A percentile compares a stretch with the other conserved stretches of the same genome.
Evolutionary conservation across 1,139 yeast species (phyloP).

Genomic region (Ogataea hybrid): DNA sequence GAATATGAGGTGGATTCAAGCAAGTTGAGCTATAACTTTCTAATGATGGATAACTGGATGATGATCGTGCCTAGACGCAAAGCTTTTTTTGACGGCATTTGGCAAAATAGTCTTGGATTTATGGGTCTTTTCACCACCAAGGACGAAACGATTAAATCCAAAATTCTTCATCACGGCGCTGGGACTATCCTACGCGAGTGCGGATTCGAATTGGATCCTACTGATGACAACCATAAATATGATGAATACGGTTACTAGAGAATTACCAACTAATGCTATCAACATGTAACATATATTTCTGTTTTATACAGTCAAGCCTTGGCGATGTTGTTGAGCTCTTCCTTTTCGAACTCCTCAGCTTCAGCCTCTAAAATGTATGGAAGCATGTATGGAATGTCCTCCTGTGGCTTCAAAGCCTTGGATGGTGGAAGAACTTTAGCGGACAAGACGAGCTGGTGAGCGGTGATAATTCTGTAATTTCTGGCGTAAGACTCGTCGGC

Average conservation of each 20-base stretch:
- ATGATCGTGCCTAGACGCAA: constrained; percentile 78
- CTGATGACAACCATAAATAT: constrained; percentile 40
- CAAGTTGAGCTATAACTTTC: constrained; percentile 66
- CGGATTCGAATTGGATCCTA: constrained; percentile 57
- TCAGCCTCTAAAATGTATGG: constrained; percentile 94
- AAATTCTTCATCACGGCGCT: constrained; percentile 45
- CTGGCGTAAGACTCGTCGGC: constrained; percentile 83
- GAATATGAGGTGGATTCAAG: constrained; percentile 38
- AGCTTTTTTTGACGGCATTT: constrained; percentile 47
- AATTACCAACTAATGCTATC: constrained; percentile 1
- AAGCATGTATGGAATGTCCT: constrained; percentile 80
- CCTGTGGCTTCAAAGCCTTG: constrained; percentile 76
- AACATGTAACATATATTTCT: constrained; percentile 5
- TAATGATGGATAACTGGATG: constrained; percentile 80
- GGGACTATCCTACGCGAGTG: constrained; percentile 50
- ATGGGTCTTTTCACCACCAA: constrained; percentile 79
- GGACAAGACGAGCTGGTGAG: constrained; percentile 82
- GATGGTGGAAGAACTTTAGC: constrained; percentile 82
- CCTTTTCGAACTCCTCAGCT: constrained; percentile 86
- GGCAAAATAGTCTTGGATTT: constrained; percentile 71
- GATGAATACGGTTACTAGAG: constrained; percentile 44
- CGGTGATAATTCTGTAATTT: constrained; percentile 86
- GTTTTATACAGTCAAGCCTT: constrained; percentile 13
- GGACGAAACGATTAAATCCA: constrained; percentile 47
- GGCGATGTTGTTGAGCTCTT: constrained; percentile 75